Evolutionary conservation across 2,329 filamentous ascomycete genomes (phyloP), one percentile per base, ranked within the genome.

Genomic region (Ampelomyces quisqualis): DNA sequence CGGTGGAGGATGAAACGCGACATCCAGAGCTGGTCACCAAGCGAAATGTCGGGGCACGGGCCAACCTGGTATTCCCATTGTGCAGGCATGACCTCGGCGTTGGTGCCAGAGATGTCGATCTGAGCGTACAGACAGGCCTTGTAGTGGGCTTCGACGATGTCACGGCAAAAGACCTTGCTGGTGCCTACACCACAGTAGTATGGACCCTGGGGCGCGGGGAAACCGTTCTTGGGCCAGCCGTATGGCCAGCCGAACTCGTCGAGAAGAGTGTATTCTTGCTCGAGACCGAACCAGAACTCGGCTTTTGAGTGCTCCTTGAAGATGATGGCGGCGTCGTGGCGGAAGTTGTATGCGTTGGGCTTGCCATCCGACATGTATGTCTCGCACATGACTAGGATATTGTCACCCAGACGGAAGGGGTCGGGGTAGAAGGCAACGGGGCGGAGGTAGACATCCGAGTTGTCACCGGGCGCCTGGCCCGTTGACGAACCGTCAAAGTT

Each of bases 31-130:
- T 97, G 85, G 72, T 98, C 93, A 71, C 93, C 93, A 79, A 97
- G 84, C 85, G 56, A 22, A 39, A 96, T 96, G 52, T 90, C 91
- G 39, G 77, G 72, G 74, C 88, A 95, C 52, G 91, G 91, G 43
- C 91, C 91, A 62, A 96, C 88, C 71, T 96, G 91, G 83, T 88
- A 96, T 73, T 97, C 91, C 91, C 91, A 97, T 74, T 96, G 91
- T 47, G 87, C 90, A 52, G 90, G 87, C 88, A 96, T 95, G 66
- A 98, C 93, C 80, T 98, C 93, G 55, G 93, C 93, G 73, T 98
- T 98, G 77, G 93, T 97, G 66, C 93, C 93, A 18, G 90, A 95
- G 73, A 98, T 97, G 71, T 90, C 84, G 74, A 98, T 80, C 46
- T 86, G 85, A 47, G 91, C 82, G 71, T 89, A 95, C 72, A 97